These are phyloP conservation scores for Aspergillus heteromorphus DNA, from an alignment of 495 filamentous ascomycete species.

Conservation along the genomic window DNA sequence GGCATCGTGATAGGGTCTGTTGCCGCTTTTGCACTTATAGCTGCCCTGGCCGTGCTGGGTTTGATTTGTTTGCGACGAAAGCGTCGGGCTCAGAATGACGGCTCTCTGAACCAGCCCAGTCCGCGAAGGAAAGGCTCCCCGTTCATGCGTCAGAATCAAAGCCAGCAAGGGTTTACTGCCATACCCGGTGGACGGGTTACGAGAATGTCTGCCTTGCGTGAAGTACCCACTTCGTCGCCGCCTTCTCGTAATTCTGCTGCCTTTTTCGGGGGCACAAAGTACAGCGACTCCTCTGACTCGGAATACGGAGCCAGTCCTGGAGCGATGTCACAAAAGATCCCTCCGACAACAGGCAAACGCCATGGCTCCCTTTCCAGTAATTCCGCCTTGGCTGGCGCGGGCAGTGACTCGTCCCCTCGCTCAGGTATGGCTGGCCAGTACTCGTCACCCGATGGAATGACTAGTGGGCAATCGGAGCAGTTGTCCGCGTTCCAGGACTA, in stretches of 20 bases:
- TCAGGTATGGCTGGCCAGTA: slow-evolving; percentile 67
- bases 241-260: slow-evolving; percentile 38
- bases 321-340: slow-evolving; percentile 55
- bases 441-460: slow-evolving; percentile 76
- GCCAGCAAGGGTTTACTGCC: slow-evolving; percentile 60
- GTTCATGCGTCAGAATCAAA: slow-evolving; percentile 45
- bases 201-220: slow-evolving; percentile 91
- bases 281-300: slow-evolving; percentile 72
- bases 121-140: slow-evolving; percentile 58
- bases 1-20: slow-evolving; percentile 84
- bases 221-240: slow-evolving; percentile 54
- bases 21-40: slow-evolving; percentile 61
- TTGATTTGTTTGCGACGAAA: slow-evolving; percentile 56
- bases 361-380: slow-evolving; percentile 87
- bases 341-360: slow-evolving; percentile 65
- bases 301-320: slow-evolving; percentile 77
- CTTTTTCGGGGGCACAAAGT: slow-evolving; percentile 43
- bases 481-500: slow-evolving; percentile 96
- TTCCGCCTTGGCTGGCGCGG: slow-evolving; percentile 64
- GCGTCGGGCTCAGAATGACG: slow-evolving; percentile 54
- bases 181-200: slow-evolving; percentile 86
- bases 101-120: slow-evolving; percentile 79
- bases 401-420: slow-evolving; percentile 68
- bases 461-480: slow-evolving; percentile 91
- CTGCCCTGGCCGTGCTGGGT: slow-evolving; percentile 55